Base-by-base conservation (phyloP, 208 protist genomes). In the Endotrypanum monterogeii region DNA sequence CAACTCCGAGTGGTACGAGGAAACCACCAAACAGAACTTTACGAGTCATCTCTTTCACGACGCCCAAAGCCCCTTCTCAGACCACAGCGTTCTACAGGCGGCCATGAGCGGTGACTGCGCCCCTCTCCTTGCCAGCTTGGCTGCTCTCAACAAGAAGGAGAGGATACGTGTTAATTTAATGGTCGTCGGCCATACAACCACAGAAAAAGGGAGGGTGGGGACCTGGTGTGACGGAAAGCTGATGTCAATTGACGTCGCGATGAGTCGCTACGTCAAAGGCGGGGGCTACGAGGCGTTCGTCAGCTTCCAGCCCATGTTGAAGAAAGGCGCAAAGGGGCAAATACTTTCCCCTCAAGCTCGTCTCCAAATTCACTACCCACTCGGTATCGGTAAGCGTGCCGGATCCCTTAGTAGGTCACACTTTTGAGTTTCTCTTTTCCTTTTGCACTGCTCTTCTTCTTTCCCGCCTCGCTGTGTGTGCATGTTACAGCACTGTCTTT, bases 171-270 rank as follows among this genome's bases (percentile, higher is more conserved):
- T 92, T n/a, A 73, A 65, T 18, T 62, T 75, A 20, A 88, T 95
- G 84, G 80, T 93, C 32, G 83, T 86, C 28, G 91, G 88, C 14
- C 86, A 93, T 86, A 88, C 86, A 18, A 56, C 81, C 32, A 73
- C 82, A 63, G 7, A 7, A 12, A 56, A 61, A 11, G 80, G 74
- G 46, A 74, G 28, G 46, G 57, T 80, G 2, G 70, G 67, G 23
- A 77, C 55, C n/a, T 73, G 63, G 71, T 76, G 66, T 32, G 30
- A 23, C 41, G 63, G 63, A 28, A 68, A 58, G 39, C 68, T 80
- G 25, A 54, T 74, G 32, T 44, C 57, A 11, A 83, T 79, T 39
- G 81, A 73, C 30, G 86, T 81, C 8, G 71, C 67, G 50, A 78
- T 90, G 52, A 79, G 70, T 76, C 60, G 80, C 30, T 74, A 79